Base-by-base conservation (phyloP, 306 rosid genomes). In the Acacia confusa region DNA sequence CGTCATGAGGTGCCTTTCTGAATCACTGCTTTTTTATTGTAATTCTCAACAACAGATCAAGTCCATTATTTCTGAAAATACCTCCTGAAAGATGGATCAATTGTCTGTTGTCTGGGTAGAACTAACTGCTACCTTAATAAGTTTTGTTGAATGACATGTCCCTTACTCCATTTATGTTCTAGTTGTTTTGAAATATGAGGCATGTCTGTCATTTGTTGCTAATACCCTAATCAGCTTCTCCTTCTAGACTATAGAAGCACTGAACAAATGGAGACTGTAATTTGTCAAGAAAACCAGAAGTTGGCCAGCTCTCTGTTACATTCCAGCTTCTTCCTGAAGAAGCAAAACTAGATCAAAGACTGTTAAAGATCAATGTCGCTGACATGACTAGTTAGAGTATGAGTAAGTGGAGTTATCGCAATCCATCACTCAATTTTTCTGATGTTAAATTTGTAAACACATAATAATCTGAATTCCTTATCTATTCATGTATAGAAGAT, bases 111-210 rank as follows among this genome's bases (percentile, higher is more conserved):
- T 52, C 27, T 57, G 43, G 48, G 64, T 48, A n/a, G 63, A 41
- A 55, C 24, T 32, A 68, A 53, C 53, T 43, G 52, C 77, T 53
- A 7, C 52, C 36, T 28, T 57, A 0, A 4, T n/a, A 43, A 13
- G 71, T 69, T 53, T 76, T 50, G 57, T 67, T 30, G 81, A 61
- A 22, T 32, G 25, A 13, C 57, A 24, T 72, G 13, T 16, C 63
- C 22, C 50, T 27, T 27, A 12, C 66, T 25, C 68, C 68, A 27
- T 9, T 76, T 24, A 64, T 68, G 58, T 44, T 43, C 28, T 28
- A 17, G 16, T 82, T 74, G 34, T 58, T 82, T 64, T 50, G 72
- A 50, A 30, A 16, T 72, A 72, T 72, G 52, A 72, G 65, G 28
- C 65, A 61, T 47, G 53, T 3, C 57, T 24, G 27, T 12, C 25